These are phyloP conservation scores for Tylopilus sp. DNA, from an alignment of 1,284 basidiomycete genomes.

Conservation along the genomic window DNA sequence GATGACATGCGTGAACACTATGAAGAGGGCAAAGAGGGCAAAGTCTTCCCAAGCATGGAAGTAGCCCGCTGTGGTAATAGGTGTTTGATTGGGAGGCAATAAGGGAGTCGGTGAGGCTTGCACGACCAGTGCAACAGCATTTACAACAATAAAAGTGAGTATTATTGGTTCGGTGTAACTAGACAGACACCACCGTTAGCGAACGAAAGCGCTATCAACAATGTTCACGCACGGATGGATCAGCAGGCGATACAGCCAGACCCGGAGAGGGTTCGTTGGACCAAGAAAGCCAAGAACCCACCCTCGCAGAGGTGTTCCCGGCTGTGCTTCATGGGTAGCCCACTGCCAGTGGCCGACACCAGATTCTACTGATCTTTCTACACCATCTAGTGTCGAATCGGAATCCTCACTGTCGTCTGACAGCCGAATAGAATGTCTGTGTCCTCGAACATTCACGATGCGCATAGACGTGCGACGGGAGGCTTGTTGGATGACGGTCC, in stretches of 20 bases:
- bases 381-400: neutral
- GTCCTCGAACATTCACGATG: conserved; percentile 84
- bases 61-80: conserved; percentile 72
- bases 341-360: no score
- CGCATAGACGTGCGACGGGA: conserved; percentile 81
- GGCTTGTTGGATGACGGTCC: conserved; percentile 66
- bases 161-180: conserved; percentile 93
- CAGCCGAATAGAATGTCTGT: conserved; percentile 34
- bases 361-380: neutral
- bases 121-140: conserved; percentile 86
- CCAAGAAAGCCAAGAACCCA: conserved; percentile 79
- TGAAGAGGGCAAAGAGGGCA: conserved; percentile 85
- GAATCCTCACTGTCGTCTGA: neutral
- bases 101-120: conserved; percentile 76
- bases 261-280: conserved; percentile 72
- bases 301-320: neutral
- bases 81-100: conserved; percentile 55
- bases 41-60: conserved; percentile 93
- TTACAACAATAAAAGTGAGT: conserved; percentile 85
- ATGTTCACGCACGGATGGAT: conserved; percentile 67
- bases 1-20: conserved; percentile 84
- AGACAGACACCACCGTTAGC: conserved; percentile 16
- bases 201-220: neutral
- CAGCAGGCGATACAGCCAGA: conserved; percentile 74
- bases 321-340: neutral